Conservation (phyloP, 179 eudicot genomes). For the Carnegiea gigantea region DNA sequence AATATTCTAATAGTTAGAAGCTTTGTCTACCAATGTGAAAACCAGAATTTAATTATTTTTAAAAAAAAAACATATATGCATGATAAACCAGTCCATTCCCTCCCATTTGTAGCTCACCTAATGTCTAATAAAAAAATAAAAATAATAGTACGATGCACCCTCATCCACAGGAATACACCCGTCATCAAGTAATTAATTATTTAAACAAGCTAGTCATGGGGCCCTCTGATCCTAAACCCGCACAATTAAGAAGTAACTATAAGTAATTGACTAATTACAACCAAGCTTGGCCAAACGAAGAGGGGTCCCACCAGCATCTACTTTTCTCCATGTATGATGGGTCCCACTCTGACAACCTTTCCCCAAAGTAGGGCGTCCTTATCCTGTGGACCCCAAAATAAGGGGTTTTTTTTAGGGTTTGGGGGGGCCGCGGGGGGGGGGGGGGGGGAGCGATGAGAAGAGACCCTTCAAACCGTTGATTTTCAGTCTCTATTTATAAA, state of each 20-base stretch:
- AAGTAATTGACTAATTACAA: conserved; percentile 1
- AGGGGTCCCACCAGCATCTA: conserved; percentile 14
- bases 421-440: background rate
- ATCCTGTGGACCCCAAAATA: conserved; percentile 21
- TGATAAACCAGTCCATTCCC: too few species aligned
- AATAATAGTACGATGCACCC: background rate
- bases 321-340: background rate
- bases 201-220: background rate
- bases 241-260: background rate
- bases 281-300: conserved; percentile 19
- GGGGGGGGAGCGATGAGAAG: too few species aligned
- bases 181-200: background rate
- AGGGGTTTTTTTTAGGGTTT: background rate
- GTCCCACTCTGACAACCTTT: conserved; percentile 7
- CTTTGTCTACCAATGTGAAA: too few species aligned
- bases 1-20: too few species aligned
- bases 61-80: too few species aligned
- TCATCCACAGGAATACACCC: background rate
- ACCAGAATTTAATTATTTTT: too few species aligned
- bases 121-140: too few species aligned
- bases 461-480: conserved; percentile 29
- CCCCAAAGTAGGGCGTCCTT: conserved; percentile 12
- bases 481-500: conserved; percentile 12
- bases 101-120: too few species aligned
- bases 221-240: background rate